Evolutionary conservation across 345 rosid genomes (phyloP), one percentile per base, ranked within the genome.

Genomic region (Fremontodendron californicum): DNA sequence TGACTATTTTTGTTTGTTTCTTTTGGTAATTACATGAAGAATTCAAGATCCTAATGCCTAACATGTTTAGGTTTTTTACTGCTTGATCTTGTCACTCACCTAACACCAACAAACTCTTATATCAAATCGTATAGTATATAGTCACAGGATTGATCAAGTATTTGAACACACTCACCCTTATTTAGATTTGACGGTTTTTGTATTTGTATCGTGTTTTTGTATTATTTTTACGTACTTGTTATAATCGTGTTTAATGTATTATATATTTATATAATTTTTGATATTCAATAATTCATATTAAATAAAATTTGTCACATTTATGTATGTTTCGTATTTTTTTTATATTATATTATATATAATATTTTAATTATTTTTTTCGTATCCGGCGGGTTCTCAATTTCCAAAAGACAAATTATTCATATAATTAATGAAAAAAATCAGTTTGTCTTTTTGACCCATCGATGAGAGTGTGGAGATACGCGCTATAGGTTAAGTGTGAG

Each of bases 381-480:
- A n/a, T n/a, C n/a, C n/a, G n/a, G n/a, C n/a, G n/a, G n/a, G n/a
- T n/a, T n/a, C 16, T 37, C 69, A 37, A 65, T 39, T 65, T 39
- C 71, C 71, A 39, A 65, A 65, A 39, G 31, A 65, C 31, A n/a
- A 65, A 65, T n/a, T 5, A 2, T 65, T 65, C 48, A 65, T 8
- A 63, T 16, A 64, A 64, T 37, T 6, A 64, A 64, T 65, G 21
- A 21, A 25, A 23, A 45, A 46, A 42, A 42, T 23, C n/a, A 27
- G 19, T 3, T 16, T 27, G 49, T 57, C 15, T 57, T 25, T 52
- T 40, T 61, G 9, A 15, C 11, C 5, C 18, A 1, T 6, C 6
- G 6, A 27, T 66, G 73, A n/a, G 74, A 15, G 69, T 79, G 79
- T 76, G 61, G 39, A 0, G 2, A 29, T 61, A 64, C 83, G 77